Percentiles rank a stretch among this genome's conserved stretches.
These are phyloP conservation scores for Tephrocybe sp. DNA, from an alignment of 768 basidiomycete genomes.

Conservation along the genomic window DNA sequence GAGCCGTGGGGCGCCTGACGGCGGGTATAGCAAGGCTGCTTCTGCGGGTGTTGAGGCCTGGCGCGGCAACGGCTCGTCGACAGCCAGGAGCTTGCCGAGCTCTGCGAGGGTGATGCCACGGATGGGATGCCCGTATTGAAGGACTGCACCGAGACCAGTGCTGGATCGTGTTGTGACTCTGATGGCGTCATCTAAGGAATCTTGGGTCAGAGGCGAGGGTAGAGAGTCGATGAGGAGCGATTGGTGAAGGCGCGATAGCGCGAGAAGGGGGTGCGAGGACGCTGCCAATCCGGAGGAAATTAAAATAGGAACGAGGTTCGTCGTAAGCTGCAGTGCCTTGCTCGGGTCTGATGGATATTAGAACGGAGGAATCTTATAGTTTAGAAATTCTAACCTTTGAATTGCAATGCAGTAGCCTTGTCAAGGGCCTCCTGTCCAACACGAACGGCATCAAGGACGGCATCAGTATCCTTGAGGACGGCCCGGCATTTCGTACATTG, in stretches of 20 bases:
- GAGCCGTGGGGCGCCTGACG: slow-evolving; percentile 64
- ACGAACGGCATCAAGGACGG: slow-evolving; percentile 61
- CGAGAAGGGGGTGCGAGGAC: slow-evolving; percentile 76
- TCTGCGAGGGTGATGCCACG: slow-evolving; percentile 76
- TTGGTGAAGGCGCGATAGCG: slow-evolving; percentile 68
- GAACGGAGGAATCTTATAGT: neutral
- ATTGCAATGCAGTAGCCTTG: slow-evolving; percentile 67
- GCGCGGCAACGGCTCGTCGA: slow-evolving; percentile 66
- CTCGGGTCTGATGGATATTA: slow-evolving; percentile 44
- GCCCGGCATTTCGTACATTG: slow-evolving; percentile 59
- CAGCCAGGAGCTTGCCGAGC: slow-evolving; percentile 76
- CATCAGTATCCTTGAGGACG: slow-evolving; percentile 45
- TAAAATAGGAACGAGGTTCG: slow-evolving; percentile 66
- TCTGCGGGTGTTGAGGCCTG: slow-evolving; percentile 16
- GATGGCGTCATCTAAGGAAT: slow-evolving; percentile 62
- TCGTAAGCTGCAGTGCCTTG: slow-evolving; percentile 59
- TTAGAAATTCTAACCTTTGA: slow-evolving; percentile 42
- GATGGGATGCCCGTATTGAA: slow-evolving; percentile 72
- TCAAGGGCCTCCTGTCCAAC: slow-evolving; percentile 75
- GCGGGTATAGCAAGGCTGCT: slow-evolving; percentile 48
- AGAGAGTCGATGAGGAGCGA: slow-evolving; percentile 62
- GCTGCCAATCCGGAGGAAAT: slow-evolving; percentile 57
- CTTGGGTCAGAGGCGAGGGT: slow-evolving; percentile 39
- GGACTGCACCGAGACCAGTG: slow-evolving; percentile 52
- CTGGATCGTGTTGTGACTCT: slow-evolving; percentile 53